Percentiles rank a stretch among this genome's conserved stretches.
These are phyloP conservation scores for Lepraria neglecta DNA, from an alignment of 495 filamentous ascomycete genomes.

Conservation along the genomic window DNA sequence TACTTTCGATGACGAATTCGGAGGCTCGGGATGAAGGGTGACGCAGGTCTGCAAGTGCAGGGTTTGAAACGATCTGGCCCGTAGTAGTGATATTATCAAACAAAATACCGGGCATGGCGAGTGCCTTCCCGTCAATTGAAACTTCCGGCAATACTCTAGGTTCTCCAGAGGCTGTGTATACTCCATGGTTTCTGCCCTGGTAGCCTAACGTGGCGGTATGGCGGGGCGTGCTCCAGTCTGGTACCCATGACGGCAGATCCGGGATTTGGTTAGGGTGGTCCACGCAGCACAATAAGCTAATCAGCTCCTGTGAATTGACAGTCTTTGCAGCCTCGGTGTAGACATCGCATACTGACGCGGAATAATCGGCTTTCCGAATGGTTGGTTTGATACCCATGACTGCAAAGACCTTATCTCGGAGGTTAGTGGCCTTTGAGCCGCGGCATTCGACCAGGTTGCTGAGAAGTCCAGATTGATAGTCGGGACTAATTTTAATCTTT, in stretches of 20 bases:
- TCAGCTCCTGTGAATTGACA: not conserved
- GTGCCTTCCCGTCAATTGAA: not conserved
- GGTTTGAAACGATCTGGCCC: not conserved
- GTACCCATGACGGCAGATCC: slow-evolving; percentile 20
- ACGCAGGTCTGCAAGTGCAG: slow-evolving; percentile 11
- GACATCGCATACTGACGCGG: not conserved
- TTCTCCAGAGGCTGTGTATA: slow-evolving; percentile 6
- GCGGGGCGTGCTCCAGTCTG: slow-evolving; percentile 18
- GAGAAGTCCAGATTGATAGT: slow-evolving; percentile 1
- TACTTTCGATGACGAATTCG: slow-evolving; percentile 9
- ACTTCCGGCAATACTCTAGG: not conserved
- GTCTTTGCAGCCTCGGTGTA: slow-evolving; percentile 15
- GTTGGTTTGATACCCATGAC: slow-evolving; percentile 16
- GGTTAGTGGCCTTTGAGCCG: slow-evolving; percentile 15
- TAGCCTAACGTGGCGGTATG: slow-evolving; percentile 17
- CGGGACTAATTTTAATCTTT: not conserved
- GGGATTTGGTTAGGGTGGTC: slow-evolving; percentile 10
- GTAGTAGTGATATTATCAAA: slow-evolving; percentile 8
- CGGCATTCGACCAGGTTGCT: slow-evolving; percentile 13
- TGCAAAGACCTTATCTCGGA: slow-evolving; percentile 19
- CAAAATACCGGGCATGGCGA: slow-evolving; percentile 1
- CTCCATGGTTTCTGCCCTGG: not conserved
- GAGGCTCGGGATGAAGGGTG: not conserved
- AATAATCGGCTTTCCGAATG: slow-evolving; percentile 15
- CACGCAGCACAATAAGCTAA: slow-evolving; percentile 14